Evolutionary conservation across 2,329 filamentous ascomycete species (phyloP), one percentile per base, ranked within the genome.

Genomic region (Fusarium fracticaudum): DNA sequence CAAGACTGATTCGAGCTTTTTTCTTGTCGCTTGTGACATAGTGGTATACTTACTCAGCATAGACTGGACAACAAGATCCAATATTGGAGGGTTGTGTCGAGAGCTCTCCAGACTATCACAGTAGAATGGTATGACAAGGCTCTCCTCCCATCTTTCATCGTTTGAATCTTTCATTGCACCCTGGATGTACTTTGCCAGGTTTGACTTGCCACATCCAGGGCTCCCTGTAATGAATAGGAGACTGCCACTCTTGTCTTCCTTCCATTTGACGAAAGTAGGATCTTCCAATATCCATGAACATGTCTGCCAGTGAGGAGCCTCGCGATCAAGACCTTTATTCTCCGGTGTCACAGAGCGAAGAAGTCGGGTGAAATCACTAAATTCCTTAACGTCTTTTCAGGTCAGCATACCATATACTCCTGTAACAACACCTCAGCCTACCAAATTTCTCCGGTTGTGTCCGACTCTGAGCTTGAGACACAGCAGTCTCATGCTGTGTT

Each of bases 111-210:
- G 29, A 29, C 70, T 74, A 44, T 76, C 74, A 38, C 74, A 75
- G 47, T 74, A 76, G 43, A 76, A 76, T 20, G 74, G 61, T 48
- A 72, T 60, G 26, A 75, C 64, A 24, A 74, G 58, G 24, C 29
- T 63, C 41, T 69, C 57, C 13, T 75, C 64, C 24, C 35, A 40
- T 5, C 54, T 59, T 20, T 67, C 66, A 9, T 45, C 45, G 8
- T 41, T 35, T 22, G 72, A 47, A 10, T 60, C 61, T 24, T 71
- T 73, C 60, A 74, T 69, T 4, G 67, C 48, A 11, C 59, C 60
- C 15, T 76, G 72, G 38, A 76, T 76, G 26, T 71, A 74, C 26
- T 75, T 76, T 18, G 74, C 74, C 45, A 75, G 37, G 31, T 72
- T 64, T 4, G 72, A 76, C 59, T 76, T 76, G 29, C 73, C 73